Conservation (phyloP, 306 rosid genomes). For the Vachellia collinsii region DNA sequence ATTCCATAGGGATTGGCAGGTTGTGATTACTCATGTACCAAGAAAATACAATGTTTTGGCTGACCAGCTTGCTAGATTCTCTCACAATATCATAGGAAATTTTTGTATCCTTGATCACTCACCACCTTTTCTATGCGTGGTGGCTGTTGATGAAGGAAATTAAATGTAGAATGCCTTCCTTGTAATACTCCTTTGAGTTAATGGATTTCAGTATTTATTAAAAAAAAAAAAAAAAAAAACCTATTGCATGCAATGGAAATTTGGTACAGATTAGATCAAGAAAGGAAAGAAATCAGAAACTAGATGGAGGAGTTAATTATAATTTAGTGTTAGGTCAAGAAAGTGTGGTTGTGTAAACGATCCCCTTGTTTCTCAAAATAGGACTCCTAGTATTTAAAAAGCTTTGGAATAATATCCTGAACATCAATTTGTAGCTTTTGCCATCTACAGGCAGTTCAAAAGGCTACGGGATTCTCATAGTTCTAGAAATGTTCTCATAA, state of each 20-base stretch:
- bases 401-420: neutral
- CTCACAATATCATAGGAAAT: too few relatives aligned
- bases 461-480: conserved; percentile 7
- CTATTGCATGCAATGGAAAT: neutral
- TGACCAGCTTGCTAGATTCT: too few relatives aligned
- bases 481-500: conserved; percentile 1
- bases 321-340: neutral
- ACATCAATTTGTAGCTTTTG: neutral
- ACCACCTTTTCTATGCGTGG: too few relatives aligned
- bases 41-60: too few relatives aligned
- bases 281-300: neutral
- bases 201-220: too few relatives aligned
- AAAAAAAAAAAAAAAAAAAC: neutral
- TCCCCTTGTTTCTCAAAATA: neutral
- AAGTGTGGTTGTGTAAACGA: neutral
- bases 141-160: too few relatives aligned
- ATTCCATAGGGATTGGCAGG: too few relatives aligned
- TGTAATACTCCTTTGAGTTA: too few relatives aligned
- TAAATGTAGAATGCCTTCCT: too few relatives aligned
- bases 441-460: neutral
- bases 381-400: neutral
- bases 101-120: too few relatives aligned
- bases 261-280: neutral
- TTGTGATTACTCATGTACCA: too few relatives aligned
- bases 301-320: neutral